Conservation (phyloP, 805 yeast genomes). For the Wickerhamomyces rabaulensis region DNA sequence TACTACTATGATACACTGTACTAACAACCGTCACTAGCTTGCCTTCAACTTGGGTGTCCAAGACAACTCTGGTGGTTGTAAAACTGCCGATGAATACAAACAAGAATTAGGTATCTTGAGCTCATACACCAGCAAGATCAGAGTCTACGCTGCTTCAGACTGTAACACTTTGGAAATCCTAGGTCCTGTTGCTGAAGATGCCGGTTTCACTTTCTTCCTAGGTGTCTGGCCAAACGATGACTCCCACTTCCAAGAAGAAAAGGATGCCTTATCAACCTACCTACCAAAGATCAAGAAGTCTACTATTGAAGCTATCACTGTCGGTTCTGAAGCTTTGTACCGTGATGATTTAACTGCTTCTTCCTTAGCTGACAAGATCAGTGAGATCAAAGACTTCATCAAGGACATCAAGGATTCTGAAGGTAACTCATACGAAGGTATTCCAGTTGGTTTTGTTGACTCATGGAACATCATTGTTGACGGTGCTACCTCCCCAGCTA, state of each 20-base stretch:
- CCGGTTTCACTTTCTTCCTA: conserved; percentile 69
- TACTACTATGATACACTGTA: background rate
- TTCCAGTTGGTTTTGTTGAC: conserved; percentile 89
- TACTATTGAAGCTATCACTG: conserved; percentile 72
- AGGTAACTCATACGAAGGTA: conserved; percentile 68
- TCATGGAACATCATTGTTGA: conserved; percentile 93
- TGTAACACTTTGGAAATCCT: conserved; percentile 82
- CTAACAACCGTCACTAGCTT: conserved; percentile 30
- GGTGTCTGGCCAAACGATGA: conserved; percentile 96
- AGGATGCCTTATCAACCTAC: conserved; percentile 60
- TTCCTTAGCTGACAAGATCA: conserved; percentile 64
- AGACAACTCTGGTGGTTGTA: conserved; percentile 71
- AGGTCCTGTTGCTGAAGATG: conserved; percentile 81
- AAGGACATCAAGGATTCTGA: conserved; percentile 64
- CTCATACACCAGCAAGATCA: conserved; percentile 57
- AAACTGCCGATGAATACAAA: conserved; percentile 63
- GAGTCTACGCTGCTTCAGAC: conserved; percentile 90
- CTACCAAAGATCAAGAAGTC: conserved; percentile 68
- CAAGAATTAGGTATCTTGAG: conserved; percentile 58
- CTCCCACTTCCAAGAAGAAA: conserved; percentile 68
- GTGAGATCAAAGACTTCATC: conserved; percentile 55
- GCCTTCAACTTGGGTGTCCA: conserved; percentile 87
- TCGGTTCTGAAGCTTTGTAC: conserved; percentile 95
- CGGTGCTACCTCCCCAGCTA: conserved; percentile 63
- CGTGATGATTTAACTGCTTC: conserved; percentile 79